A percentile compares a stretch with the other conserved stretches of the same genome.
Evolutionary conservation across 2,329 filamentous ascomycete species (phyloP).

Genomic region (Pyrenophora graminea): DNA sequence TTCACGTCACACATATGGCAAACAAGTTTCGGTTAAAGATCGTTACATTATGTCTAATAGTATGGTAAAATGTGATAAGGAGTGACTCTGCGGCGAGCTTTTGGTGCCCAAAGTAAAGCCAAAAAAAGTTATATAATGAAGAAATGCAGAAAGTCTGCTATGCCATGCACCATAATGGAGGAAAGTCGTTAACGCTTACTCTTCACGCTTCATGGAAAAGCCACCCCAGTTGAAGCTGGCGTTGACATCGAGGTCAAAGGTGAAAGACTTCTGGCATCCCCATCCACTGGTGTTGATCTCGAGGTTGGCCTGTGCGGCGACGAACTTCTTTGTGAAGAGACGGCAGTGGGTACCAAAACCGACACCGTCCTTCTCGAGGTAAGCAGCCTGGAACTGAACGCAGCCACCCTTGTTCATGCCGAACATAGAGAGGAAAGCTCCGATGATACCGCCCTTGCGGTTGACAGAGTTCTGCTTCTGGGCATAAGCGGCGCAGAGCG

Average conservation of each 20-base stretch:
- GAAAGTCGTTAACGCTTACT: constrained; percentile 9
- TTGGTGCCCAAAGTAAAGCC: constrained; percentile 7
- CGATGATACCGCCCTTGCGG: constrained; percentile 20
- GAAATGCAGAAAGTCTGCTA: constrained; percentile 3
- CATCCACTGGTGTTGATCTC: constrained; percentile 25
- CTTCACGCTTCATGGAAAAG: constrained; percentile 9
- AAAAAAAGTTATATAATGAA: constrained; percentile 5
- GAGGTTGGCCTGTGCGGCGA: constrained; percentile 20
- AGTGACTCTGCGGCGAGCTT: constrained; percentile 9
- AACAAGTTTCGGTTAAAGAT: not conserved
- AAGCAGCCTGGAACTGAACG: constrained; percentile 32
- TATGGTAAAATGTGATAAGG: constrained; percentile 9
- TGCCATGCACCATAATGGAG: not conserved
- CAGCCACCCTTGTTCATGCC: constrained; percentile 28
- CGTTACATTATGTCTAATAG: constrained; percentile 10
- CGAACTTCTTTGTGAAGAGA: constrained; percentile 33
- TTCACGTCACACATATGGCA: not conserved
- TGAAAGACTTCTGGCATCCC: constrained; percentile 32
- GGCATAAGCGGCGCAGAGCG: constrained; percentile 30
- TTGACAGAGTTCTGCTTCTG: constrained; percentile 31
- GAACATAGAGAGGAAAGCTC: constrained; percentile 17
- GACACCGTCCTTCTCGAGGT: constrained; percentile 28
- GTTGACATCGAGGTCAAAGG: constrained; percentile 27
- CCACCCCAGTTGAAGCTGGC: constrained; percentile 29
- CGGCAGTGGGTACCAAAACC: constrained; percentile 34